phyloP scores from a whole-genome alignment of 2,329 filamentous ascomycete species.

The Bretziella fagacearum region DNA sequence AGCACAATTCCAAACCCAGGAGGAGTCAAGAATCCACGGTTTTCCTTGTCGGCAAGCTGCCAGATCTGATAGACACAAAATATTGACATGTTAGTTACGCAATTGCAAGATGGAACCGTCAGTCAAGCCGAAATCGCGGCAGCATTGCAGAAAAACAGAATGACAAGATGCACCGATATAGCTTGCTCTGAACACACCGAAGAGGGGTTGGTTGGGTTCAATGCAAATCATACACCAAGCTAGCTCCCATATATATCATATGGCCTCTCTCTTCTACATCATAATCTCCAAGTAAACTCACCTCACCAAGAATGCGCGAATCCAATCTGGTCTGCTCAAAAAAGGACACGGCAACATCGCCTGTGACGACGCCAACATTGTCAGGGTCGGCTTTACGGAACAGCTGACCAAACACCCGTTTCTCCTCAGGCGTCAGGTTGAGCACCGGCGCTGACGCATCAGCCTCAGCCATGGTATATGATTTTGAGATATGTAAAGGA shows the following conservation, averaged over 20 bases:
- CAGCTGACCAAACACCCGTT: constrained; percentile 80
- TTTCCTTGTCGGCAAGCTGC: constrained; percentile 96
- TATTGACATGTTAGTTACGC: background rate
- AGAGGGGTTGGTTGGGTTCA: no score
- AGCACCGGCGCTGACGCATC: constrained; percentile 39
- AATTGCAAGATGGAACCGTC: background rate
- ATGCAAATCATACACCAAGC: background rate
- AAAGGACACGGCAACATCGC: constrained; percentile 91
- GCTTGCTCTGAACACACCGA: background rate
- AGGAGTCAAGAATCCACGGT: constrained; percentile 81
- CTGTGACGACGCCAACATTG: constrained; percentile 80
- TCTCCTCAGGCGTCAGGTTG: constrained; percentile 82
- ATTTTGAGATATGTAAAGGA: background rate
- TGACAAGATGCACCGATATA: background rate
- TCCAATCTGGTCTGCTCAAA: constrained; percentile 91
- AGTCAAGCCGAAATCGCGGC: background rate
- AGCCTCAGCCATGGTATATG: constrained; percentile 12
- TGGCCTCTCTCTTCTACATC: background rate
- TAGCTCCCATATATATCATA: background rate
- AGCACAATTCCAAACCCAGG: constrained; percentile 86
- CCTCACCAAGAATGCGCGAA: constrained; percentile 73
- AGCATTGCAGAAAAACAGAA: no score
- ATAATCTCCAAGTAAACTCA: constrained; percentile 27
- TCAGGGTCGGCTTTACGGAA: constrained; percentile 89
- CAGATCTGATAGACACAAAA: constrained; percentile 52